A percentile compares a stretch with the other conserved stretches of the same genome.
phyloP scores from a whole-genome alignment of 495 filamentous ascomycete species.

The Neurospora sp. region DNA sequence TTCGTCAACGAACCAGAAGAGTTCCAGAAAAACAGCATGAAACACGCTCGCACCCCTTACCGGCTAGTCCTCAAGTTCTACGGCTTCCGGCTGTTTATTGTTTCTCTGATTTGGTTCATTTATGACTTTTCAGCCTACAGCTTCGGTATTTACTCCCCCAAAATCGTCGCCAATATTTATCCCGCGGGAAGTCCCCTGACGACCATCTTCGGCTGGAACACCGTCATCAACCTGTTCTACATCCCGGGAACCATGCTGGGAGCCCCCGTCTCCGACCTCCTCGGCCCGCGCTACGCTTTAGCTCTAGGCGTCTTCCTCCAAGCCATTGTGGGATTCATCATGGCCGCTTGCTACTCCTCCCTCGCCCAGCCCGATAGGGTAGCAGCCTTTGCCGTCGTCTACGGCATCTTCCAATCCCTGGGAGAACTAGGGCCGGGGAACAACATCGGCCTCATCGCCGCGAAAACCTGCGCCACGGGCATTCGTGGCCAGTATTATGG shows the following conservation, averaged over 20 bases:
- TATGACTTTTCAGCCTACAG: constrained; percentile 79
- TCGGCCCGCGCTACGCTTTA: constrained; percentile 66
- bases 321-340: constrained; percentile 74
- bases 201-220: constrained; percentile 75
- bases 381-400: constrained; percentile 66
- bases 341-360: constrained; percentile 62
- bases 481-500: constrained; percentile 89
- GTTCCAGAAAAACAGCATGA: constrained; percentile 51
- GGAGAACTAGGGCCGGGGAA: constrained; percentile 84
- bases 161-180: constrained; percentile 58
- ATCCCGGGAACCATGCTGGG: constrained; percentile 71
- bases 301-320: constrained; percentile 57
- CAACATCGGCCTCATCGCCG: constrained; percentile 80
- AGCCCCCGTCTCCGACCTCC: constrained; percentile 59
- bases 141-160: constrained; percentile 67
- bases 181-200: constrained; percentile 38
- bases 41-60: constrained; percentile 46
- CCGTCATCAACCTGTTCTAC: constrained; percentile 75
- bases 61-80: constrained; percentile 45
- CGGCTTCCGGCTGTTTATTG: constrained; percentile 50
- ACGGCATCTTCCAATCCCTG: constrained; percentile 70
- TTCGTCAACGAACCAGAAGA: constrained; percentile 77
- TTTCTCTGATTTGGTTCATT: constrained; percentile 82
- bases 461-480: constrained; percentile 78
- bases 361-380: constrained; percentile 54